Conservation (phyloP, 257 asterid genomes). For the Henckelia pumila region DNA sequence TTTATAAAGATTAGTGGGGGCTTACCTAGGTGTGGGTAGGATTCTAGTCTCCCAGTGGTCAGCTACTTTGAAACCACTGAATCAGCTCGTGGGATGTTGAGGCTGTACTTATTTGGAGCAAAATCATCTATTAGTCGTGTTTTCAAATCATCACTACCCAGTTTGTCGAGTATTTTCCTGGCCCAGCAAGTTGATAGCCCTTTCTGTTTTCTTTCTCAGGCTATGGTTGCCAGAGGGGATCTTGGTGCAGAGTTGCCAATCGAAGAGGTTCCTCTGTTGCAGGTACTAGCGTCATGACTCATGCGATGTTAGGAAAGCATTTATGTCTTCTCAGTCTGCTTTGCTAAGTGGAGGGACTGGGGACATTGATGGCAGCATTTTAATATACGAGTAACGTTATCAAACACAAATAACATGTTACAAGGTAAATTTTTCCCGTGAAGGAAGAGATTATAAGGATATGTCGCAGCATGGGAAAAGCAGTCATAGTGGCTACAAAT, state of each 20-base stretch:
- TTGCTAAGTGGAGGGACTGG: constrained; percentile 1
- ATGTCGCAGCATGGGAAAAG: constrained; percentile 99
- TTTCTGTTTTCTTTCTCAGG: constrained; percentile 41
- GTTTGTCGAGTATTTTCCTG: constrained; percentile 8
- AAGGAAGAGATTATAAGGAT: constrained; percentile 89
- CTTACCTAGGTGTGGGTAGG: constrained; percentile 8
- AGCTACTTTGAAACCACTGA: constrained; percentile 9
- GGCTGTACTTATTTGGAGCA: constrained; percentile 7
- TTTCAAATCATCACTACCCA: constrained; percentile 16
- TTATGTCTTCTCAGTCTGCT: not conserved
- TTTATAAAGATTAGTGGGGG: not conserved
- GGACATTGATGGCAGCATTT: not conserved
- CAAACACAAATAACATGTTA: constrained; percentile 15
- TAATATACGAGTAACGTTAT: not conserved
- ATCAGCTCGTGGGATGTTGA: constrained; percentile 4
- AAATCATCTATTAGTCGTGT: not conserved
- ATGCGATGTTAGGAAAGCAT: not conserved
- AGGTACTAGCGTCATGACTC: constrained; percentile 44
- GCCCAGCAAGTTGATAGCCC: constrained; percentile 21
- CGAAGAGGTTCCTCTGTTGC: constrained; percentile 96
- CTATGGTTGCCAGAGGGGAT: constrained; percentile 99
- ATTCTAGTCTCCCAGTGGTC: constrained; percentile 1
- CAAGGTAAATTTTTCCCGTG: constrained; percentile 19
- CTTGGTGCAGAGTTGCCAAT: constrained; percentile 96
- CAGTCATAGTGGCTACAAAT: constrained; percentile 97